Evolutionary conservation across 1,284 basidiomycete genomes (phyloP).

Genomic region (Schizopora paradoxa): DNA sequence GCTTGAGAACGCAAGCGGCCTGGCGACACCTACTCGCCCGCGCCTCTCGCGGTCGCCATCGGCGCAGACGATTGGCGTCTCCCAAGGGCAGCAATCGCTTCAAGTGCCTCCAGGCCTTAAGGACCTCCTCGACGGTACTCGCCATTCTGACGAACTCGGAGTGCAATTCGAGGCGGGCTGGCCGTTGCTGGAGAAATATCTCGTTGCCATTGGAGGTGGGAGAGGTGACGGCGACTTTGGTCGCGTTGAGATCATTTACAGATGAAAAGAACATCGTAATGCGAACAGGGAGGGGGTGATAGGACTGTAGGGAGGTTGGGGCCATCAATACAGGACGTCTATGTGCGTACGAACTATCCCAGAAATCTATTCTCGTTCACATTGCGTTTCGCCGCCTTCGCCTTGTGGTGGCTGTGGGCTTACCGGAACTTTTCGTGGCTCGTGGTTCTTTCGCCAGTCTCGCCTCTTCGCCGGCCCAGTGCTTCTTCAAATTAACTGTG

Average conservation of each 20-base stretch:
- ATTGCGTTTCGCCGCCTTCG: too few relatives aligned
- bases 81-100: conserved; percentile 22
- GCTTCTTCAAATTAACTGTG: too few relatives aligned
- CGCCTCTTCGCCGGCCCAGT: too few relatives aligned
- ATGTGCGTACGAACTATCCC: background rate
- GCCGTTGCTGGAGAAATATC: conserved; percentile 75
- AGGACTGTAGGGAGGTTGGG: too few relatives aligned
- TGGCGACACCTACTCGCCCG: conserved; percentile 34
- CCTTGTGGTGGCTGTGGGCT: too few relatives aligned
- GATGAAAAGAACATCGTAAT: too few relatives aligned
- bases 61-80: conserved; percentile 26
- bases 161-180: conserved; percentile 80
- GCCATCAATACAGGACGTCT: background rate
- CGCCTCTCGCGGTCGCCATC: conserved; percentile 42
- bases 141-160: conserved; percentile 88
- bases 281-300: too few relatives aligned
- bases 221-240: conserved; percentile 44
- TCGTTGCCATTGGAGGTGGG: conserved; percentile 59
- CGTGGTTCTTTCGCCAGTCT: too few relatives aligned
- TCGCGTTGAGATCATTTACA: conserved; percentile 46
- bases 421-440: too few relatives aligned
- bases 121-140: conserved; percentile 74
- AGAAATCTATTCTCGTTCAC: background rate
- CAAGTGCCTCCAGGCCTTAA: conserved; percentile 54
- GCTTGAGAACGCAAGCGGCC: conserved; percentile 12